Percentiles rank a stretch among this genome's conserved stretches.
These are phyloP conservation scores for Pestalotiopsis sp. DNA, from an alignment of 2,329 filamentous ascomycete genomes.

Conservation along the genomic window DNA sequence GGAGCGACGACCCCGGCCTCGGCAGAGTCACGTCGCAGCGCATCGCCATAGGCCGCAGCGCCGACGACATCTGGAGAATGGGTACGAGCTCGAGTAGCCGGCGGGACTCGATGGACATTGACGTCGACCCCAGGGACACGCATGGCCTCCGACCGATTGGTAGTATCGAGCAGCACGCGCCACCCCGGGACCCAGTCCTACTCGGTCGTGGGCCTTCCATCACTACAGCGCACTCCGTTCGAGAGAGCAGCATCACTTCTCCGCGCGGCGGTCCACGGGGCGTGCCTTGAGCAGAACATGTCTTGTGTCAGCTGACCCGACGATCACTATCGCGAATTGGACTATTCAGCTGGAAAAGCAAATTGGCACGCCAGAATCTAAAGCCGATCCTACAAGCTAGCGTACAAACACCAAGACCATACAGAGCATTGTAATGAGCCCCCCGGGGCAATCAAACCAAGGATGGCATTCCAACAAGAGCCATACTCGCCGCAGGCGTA, in stretches of 20 bases:
- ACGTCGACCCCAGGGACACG: slow-evolving; percentile 29
- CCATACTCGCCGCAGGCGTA: too few species aligned
- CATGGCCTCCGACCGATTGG: slow-evolving; percentile 21
- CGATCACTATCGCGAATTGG: not conserved
- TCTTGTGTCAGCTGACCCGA: not conserved
- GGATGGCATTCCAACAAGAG: too few species aligned
- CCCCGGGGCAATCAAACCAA: too few species aligned
- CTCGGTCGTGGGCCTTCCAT: slow-evolving; percentile 39
- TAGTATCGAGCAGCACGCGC: slow-evolving; percentile 12
- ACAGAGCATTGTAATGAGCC: too few species aligned
- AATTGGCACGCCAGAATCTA: too few species aligned
- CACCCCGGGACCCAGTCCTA: slow-evolving; percentile 24
- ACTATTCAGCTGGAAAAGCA: too few species aligned
- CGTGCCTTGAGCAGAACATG: slow-evolving; percentile 11
- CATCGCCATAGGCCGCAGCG: slow-evolving; percentile 28
- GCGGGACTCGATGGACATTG: slow-evolving; percentile 33
- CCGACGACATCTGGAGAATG: slow-evolving; percentile 35
- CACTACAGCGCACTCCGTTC: slow-evolving; percentile 31
- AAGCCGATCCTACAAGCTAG: too few species aligned
- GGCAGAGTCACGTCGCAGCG: slow-evolving; percentile 22
- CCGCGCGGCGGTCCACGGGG: slow-evolving; percentile 22
- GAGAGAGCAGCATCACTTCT: slow-evolving; percentile 21
- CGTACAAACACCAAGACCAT: too few species aligned
- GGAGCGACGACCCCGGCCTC: slow-evolving; percentile 23
- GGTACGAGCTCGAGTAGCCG: slow-evolving; percentile 22